Base-by-base conservation (phyloP, 2,329 filamentous ascomycete species). In the Cladobotryum mycophilum region DNA sequence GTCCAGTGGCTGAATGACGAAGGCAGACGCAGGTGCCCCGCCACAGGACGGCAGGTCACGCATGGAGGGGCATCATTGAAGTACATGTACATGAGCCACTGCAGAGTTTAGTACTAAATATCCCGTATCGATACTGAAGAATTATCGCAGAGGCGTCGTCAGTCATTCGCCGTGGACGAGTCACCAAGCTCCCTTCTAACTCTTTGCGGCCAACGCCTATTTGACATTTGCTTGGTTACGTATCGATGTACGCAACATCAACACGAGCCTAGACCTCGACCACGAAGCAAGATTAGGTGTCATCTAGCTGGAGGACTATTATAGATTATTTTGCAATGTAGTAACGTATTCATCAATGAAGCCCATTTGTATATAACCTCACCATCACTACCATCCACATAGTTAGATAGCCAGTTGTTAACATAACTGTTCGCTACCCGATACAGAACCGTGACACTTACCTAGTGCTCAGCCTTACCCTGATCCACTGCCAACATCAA, bases 1-100 rank as follows among this genome's bases (percentile, higher is more conserved):
- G 42, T n/a, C n/a, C n/a, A n/a, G n/a, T 46, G 44, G 51, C 47
- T 50, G 47, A 53, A 53, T 53, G 51, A 53, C 51, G 51, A 40
- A 49, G 50, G 41, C 44, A 43, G 41, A 47, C 36, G 41, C 51
- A 53, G 48, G 47, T 53, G 51, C 51, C 51, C 51, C 51, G 51
- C 51, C 47, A 53, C 47, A 15, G 18, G 30, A 42, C 14, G 41
- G n/a, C 14, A 37, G 38, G 42, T 15, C 25, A 30, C 8, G 25
- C 20, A 36, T 41, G 40, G 22, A 36, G 47, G 36, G 51, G 41
- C 38, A 35, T 5, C 8, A 14, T 12, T 33, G 12, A 36, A 35
- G 50, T 49, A 52, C 50, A 41, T 25, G 45, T 52, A 49, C 50
- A 25, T 13, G 9, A 18, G 14, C 1, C 7, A 14, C 22, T 15